phyloP scores from a whole-genome alignment of 176 grass and related monocot species.

The Oropetium thomaeum region DNA sequence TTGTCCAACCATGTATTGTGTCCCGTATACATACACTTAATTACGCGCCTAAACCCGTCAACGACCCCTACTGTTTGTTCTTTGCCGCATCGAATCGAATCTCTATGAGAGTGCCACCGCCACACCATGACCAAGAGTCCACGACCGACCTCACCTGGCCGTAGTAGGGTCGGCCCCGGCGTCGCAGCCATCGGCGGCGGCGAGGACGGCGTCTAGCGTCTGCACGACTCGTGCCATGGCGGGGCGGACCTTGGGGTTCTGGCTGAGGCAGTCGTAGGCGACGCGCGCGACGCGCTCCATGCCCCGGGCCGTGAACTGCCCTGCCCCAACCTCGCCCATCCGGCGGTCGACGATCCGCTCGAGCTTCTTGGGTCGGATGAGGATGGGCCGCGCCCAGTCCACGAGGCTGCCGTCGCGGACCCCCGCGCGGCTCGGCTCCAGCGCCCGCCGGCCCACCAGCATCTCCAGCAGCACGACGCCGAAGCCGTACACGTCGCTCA shows the following conservation, averaged over 20 bases:
- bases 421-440: constrained; percentile 47
- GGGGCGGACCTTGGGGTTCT: constrained; percentile 71
- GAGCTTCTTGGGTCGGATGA: constrained; percentile 51
- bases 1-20: neutral
- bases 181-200: neutral
- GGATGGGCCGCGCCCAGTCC: constrained; percentile 78
- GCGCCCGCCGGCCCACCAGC: constrained; percentile 57
- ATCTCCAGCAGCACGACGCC: constrained; percentile 87
- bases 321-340: constrained; percentile 23
- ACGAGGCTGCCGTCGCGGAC: constrained; percentile 52
- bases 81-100: neutral
- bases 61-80: neutral
- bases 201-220: constrained; percentile 51
- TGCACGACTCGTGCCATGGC: constrained; percentile 53
- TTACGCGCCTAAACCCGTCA: neutral
- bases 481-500: constrained; percentile 90
- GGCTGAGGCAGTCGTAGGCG: constrained; percentile 76
- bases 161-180: neutral
- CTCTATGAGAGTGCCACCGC: neutral
- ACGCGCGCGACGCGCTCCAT: constrained; percentile 51
- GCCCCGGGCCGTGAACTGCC: constrained; percentile 7
- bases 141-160: neutral
- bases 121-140: too few relatives aligned
- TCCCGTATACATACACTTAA: neutral
- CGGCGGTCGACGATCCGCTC: constrained; percentile 56